Evolutionary conservation across 1,284 basidiomycete species (phyloP).

Genomic region (Cryptococcus sp.): DNA sequence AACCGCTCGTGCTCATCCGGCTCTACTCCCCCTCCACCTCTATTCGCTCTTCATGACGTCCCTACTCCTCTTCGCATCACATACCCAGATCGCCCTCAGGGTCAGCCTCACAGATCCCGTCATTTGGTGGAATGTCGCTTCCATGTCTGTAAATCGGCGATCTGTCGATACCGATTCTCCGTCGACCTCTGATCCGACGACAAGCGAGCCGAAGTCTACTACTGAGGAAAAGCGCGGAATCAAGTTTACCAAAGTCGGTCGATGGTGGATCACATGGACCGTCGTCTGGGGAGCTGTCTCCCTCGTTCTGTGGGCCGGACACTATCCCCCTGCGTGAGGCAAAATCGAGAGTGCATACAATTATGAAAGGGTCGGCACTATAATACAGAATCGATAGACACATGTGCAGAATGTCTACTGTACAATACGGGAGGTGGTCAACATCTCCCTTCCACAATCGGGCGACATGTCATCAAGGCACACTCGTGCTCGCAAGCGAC

Average conservation of each 20-base stretch:
- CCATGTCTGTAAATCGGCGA: conserved; percentile 57
- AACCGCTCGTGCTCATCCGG: background rate
- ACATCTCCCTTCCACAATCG: too few relatives aligned
- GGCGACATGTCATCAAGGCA: too few relatives aligned
- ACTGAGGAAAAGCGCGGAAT: conserved; percentile 9
- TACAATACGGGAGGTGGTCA: too few relatives aligned
- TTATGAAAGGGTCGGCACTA: too few relatives aligned
- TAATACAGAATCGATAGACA: too few relatives aligned
- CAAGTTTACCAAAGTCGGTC: conserved; percentile 8
- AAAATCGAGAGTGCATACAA: background rate
- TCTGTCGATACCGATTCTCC: background rate
- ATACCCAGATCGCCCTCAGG: conserved; percentile 88
- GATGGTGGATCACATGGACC: conserved; percentile 63
- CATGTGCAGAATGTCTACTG: too few relatives aligned
- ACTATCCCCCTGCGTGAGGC: conserved; percentile 80
- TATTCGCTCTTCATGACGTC: conserved; percentile 65
- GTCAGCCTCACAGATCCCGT: conserved; percentile 76
- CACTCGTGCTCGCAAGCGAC: too few relatives aligned
- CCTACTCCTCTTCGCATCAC: conserved; percentile 74
- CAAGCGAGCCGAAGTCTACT: conserved; percentile 8
- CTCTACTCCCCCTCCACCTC: conserved; percentile 23
- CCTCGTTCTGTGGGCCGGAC: conserved; percentile 78
- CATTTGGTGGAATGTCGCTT: conserved; percentile 79
- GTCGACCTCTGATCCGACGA: conserved; percentile 51
- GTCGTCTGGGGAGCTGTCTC: conserved; percentile 72